Evolutionary conservation across 2,329 filamentous ascomycete genomes (phyloP).

Genomic region (Sporothrix phasma): DNA sequence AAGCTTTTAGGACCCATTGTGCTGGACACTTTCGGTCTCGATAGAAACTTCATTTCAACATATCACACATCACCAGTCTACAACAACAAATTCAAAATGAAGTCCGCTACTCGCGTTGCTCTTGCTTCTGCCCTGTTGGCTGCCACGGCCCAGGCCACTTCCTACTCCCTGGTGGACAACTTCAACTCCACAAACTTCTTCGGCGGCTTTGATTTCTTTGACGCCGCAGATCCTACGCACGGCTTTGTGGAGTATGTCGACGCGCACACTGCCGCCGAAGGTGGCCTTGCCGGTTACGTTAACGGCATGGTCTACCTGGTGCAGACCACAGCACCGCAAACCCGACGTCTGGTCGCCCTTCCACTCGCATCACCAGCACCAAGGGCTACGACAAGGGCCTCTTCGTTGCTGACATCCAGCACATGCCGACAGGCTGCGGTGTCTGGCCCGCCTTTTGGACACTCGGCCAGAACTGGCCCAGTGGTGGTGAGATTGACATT

Average conservation of each 20-base stretch:
- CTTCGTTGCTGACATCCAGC: constrained; percentile 61
- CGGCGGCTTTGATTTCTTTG: constrained; percentile 46
- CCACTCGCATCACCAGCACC: constrained; percentile 59
- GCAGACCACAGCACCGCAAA: constrained; percentile 53
- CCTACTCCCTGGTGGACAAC: constrained; percentile 38
- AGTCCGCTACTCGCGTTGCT: neutral
- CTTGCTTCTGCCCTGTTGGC: constrained; percentile 12
- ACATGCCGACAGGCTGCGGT: constrained; percentile 69
- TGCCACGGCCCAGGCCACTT: constrained; percentile 22
- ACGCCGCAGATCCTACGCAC: constrained; percentile 55
- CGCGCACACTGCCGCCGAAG: constrained; percentile 44
- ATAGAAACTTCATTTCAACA: neutral
- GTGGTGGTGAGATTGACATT: constrained; percentile 66
- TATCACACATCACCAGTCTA: neutral
- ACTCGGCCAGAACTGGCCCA: constrained; percentile 61
- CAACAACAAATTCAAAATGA: constrained; percentile 12
- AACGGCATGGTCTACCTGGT: constrained; percentile 52
- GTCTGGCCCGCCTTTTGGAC: constrained; percentile 68
- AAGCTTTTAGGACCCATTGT: neutral
- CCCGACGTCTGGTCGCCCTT: constrained; percentile 51
- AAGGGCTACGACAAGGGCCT: constrained; percentile 58
- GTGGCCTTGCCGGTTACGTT: constrained; percentile 47
- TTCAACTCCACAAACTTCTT: constrained; percentile 49
- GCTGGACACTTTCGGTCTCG: constrained; percentile 2
- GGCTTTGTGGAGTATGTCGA: constrained; percentile 65